Base-by-base conservation (phyloP, 2,329 filamentous ascomycete genomes). In the Diaporthe ampelina region DNA sequence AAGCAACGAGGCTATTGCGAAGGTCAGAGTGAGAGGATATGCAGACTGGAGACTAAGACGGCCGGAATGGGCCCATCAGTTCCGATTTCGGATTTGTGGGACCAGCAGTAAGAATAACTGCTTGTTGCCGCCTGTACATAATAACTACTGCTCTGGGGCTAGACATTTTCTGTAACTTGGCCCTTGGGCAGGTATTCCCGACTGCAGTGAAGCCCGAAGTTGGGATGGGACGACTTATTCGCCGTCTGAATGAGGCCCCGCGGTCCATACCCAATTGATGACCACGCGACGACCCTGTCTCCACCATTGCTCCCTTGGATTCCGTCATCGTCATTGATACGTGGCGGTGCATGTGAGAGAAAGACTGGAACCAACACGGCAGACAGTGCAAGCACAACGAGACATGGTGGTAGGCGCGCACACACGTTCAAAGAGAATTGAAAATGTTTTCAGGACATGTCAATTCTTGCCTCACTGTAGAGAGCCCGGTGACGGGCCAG, bases 271-370 rank as follows among this genome's bases (percentile, higher is more conserved):
- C 61, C 43, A 67, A 52, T 67, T 52, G 61, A 52, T 50, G 45
- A 37, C 6, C 29, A 43, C 26, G 40, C 59, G 24, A 67, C 45
- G 61, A 48, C 24, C 63, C 63, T 52, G 48, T 52, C 63, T 68
- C 63, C 63, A 68, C 63, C 63, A 67, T 13, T 35, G 63, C 45
- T 67, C 52, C 45, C 48, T 54, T 54, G 13, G 6, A 63, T 72
- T 48, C 70, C 70, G 70, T 72, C 70, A 72, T 72, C 48, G 35
- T 63, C 70, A 43, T 50, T 56, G 70, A 63, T 63, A 72, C 70
- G 70, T 72, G 70, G 70, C 70, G 45, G 45, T 63, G 37, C 57
- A 26, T 54, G 70, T 32, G 63, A 68, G 63, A 54, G 40, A 48
- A 48, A 68, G 63, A 68, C 63, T 68, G 63, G 63, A 50, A 54